Conservation (phyloP, 305 asterid genomes). For the Euphrasia arctica region DNA sequence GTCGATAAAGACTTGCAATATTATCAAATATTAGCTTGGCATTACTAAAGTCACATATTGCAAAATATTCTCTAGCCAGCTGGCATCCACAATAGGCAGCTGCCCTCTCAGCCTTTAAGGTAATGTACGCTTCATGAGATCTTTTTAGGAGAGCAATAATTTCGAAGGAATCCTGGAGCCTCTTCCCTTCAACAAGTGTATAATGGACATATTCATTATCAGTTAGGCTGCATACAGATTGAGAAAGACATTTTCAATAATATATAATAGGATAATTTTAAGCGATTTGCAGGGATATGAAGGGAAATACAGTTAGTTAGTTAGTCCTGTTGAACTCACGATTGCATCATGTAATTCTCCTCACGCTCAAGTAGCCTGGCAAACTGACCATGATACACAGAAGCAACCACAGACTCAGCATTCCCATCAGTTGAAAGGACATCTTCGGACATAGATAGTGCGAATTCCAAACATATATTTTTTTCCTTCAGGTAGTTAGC, state of each 20-base stretch:
- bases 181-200: conserved; percentile 83
- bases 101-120: conserved; percentile 66
- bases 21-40: conserved; percentile 76
- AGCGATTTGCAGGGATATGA: conserved; percentile 14
- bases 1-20: conserved; percentile 79
- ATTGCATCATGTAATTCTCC: conserved; percentile 52
- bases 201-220: conserved; percentile 75
- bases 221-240: conserved; percentile 59
- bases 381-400: conserved; percentile 88
- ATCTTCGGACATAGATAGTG: conserved; percentile 76
- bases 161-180: conserved; percentile 80
- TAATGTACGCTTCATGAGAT: conserved; percentile 73
- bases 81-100: conserved; percentile 86
- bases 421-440: conserved; percentile 50
- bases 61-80: conserved; percentile 80
- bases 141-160: conserved; percentile 85
- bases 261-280: conserved; percentile 21
- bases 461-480: conserved; percentile 61
- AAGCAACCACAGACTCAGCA: conserved; percentile 77
- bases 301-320: conserved; percentile 25
- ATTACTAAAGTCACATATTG: conserved; percentile 51
- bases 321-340: conserved; percentile 59
- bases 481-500: conserved; percentile 86
- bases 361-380: conserved; percentile 77
- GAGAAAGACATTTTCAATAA: conserved; percentile 18